A percentile compares a stretch with the other conserved stretches of the same genome.
These are phyloP conservation scores for Tardiomyces digboiensis DNA, from an alignment of 1,139 yeast genomes.

Conservation along the genomic window DNA sequence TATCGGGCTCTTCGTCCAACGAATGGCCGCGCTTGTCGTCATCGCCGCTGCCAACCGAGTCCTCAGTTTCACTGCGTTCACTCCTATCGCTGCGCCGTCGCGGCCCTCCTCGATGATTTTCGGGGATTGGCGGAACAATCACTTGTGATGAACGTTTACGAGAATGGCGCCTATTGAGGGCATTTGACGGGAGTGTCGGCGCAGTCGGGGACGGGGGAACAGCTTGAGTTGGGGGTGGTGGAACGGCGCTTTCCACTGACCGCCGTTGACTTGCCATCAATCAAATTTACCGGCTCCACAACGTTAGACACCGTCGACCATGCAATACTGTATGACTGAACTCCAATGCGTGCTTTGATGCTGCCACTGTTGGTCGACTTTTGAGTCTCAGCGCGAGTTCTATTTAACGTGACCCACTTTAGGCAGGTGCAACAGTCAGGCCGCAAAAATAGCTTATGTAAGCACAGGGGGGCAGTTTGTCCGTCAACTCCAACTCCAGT, in stretches of 20 bases:
- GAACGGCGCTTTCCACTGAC: conserved; percentile 2
- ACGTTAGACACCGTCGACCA: too few relatives aligned
- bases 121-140: conserved; percentile 21
- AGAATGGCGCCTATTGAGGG: conserved; percentile 18
- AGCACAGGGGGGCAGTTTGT: too few relatives aligned
- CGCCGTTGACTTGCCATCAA: neutral
- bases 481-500: too few relatives aligned
- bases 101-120: conserved; percentile 4
- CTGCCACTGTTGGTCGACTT: too few relatives aligned
- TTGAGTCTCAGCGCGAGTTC: too few relatives aligned
- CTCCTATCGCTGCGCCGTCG: conserved; percentile 3
- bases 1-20: conserved; percentile 4
- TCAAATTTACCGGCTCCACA: too few relatives aligned
- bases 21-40: conserved; percentile 3
- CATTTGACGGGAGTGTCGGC: conserved; percentile 10
- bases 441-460: too few relatives aligned
- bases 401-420: too few relatives aligned
- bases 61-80: conserved; percentile 1
- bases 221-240: conserved; percentile 3
- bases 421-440: too few relatives aligned
- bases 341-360: too few relatives aligned
- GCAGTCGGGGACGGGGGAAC: conserved; percentile 1
- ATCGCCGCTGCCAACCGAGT: conserved; percentile 1
- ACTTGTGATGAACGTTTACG: conserved; percentile 27
- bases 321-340: too few relatives aligned